Percentiles rank a stretch among this genome's conserved stretches.
These are phyloP conservation scores for Schoenoplectus triqueter DNA, from an alignment of 202 grass and related monocot genomes.

Conservation along the genomic window DNA sequence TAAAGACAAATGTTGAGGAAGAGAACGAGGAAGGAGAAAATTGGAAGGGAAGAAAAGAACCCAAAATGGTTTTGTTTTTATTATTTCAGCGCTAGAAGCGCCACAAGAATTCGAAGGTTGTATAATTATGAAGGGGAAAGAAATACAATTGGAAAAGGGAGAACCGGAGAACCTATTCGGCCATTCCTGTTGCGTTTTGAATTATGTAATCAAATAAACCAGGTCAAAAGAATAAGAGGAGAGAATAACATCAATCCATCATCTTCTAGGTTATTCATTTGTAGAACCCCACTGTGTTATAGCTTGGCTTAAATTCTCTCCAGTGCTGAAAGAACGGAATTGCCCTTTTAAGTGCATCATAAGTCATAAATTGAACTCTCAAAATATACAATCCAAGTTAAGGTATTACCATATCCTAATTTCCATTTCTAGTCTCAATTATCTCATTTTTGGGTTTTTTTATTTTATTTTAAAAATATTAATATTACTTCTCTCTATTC, in stretches of 20 bases:
- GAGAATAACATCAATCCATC: too few relatives aligned
- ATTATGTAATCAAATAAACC: not conserved
- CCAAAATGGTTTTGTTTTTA: slow-evolving; percentile 16
- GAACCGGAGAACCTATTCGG: not conserved
- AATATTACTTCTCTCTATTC: not conserved
- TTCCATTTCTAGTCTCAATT: not conserved
- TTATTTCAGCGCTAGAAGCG: slow-evolving; percentile 32
- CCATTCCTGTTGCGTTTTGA: not conserved
- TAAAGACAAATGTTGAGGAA: not conserved
- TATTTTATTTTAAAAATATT: not conserved
- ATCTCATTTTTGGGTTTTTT: not conserved
- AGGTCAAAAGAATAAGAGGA: not conserved
- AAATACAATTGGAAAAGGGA: not conserved
- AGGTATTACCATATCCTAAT: not conserved
- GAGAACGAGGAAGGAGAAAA: not conserved
- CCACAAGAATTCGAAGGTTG: not conserved
- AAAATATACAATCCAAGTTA: not conserved
- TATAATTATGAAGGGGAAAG: not conserved
- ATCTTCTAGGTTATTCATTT: not conserved
- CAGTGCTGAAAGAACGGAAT: not conserved
- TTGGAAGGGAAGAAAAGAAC: slow-evolving; percentile 24
- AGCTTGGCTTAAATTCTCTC: not conserved
- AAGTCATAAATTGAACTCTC: not conserved
- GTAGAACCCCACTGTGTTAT: not conserved
- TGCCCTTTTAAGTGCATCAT: not conserved